Evolutionary conservation across 1,284 basidiomycete genomes (phyloP), one percentile per base, ranked within the genome.

Genomic region (Rhodotorula mucilaginosa): DNA sequence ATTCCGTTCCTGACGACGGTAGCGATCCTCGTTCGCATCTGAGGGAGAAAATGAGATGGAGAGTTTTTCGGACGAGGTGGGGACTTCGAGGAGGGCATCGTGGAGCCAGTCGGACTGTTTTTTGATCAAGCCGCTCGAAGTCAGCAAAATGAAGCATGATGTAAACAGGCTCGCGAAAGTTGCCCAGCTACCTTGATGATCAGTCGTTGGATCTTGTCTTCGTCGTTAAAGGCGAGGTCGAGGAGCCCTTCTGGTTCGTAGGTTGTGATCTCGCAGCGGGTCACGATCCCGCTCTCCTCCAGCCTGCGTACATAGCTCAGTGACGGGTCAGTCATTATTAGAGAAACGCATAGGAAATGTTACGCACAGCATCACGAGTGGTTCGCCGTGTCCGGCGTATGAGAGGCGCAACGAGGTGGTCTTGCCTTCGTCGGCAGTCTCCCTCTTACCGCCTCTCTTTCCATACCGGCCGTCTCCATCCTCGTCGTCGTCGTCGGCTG

Each of bases 1-100:
- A 19, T 46, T 58, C 23, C 15, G 23, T 2, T 58, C 18, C 58
- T 39, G 34, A 8, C 21, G 34, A 21, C 23, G 59, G 52, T 69
- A 54, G 70, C 49, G 34, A 46, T 56, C 21, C 31, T 61, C 10
- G 21, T 51, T 34, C 31, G 59, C 23, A 21, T 67, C 16, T 0
- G 61, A 51, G 2, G 74, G 71, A 0, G 69, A 67, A 51, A 89
- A 88, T n/a, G 90, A 87, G 79, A 97, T 88, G 0, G 90, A 90
- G 29, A 97, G 84, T 71, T 88, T 90, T 57, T 91, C 88, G 78
- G 89, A 92, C 0, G 90, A 89, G 15, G 91, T 86, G 74, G 95
- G 93, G 21, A 96, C 84, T 79, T 96, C 93, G 21, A 89, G 88
- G n/a, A 97, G 85, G 0, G 93, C 93, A 74, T 95, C 92, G 61